Percentiles rank a stretch among this genome's conserved stretches.
These are phyloP conservation scores for Hypomontagnella monticulosa DNA, from an alignment of 495 filamentous ascomycete genomes.

Conservation along the genomic window DNA sequence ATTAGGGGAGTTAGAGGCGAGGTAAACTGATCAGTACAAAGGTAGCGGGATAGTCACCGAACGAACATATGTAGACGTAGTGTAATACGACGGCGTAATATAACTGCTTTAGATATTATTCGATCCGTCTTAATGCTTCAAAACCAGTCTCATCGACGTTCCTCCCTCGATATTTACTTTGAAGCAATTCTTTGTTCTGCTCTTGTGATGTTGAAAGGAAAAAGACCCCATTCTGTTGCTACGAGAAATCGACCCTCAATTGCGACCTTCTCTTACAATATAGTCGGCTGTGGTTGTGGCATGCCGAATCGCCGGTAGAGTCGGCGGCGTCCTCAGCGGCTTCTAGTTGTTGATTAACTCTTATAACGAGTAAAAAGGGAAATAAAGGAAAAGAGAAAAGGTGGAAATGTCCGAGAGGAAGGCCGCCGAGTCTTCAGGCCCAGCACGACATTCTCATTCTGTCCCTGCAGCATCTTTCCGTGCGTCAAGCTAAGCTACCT, in stretches of 20 bases:
- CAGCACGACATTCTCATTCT: slow-evolving; percentile 56
- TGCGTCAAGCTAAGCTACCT: slow-evolving; percentile 47
- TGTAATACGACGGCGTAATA: slow-evolving; percentile 34
- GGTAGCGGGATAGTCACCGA: slow-evolving; percentile 28
- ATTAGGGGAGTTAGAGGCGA: slow-evolving; percentile 35
- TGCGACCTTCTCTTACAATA: slow-evolving; percentile 12
- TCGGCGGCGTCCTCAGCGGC: slow-evolving; percentile 16
- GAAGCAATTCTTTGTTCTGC: slow-evolving; percentile 19
- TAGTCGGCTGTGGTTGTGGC: slow-evolving; percentile 27
- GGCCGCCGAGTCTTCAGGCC: slow-evolving; percentile 47
- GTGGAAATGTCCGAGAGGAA: slow-evolving; percentile 49
- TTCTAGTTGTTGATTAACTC: slow-evolving; percentile 13
- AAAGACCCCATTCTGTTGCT: background rate
- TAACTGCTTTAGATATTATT: slow-evolving; percentile 20
- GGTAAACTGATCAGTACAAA: slow-evolving; percentile 36
- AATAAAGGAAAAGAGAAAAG: slow-evolving; percentile 20
- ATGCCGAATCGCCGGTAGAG: slow-evolving; percentile 31
- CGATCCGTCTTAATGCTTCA: slow-evolving; percentile 19
- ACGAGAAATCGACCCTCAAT: slow-evolving; percentile 12
- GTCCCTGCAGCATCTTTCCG: slow-evolving; percentile 60
- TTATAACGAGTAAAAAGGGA: slow-evolving; percentile 13
- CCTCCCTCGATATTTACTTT: slow-evolving; percentile 18
- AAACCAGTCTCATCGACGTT: slow-evolving; percentile 13
- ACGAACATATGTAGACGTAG: background rate
- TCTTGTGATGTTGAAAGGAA: slow-evolving; percentile 17